Conservation (phyloP, 805 yeast genomes). For the Torulaspora gathmanii region DNA sequence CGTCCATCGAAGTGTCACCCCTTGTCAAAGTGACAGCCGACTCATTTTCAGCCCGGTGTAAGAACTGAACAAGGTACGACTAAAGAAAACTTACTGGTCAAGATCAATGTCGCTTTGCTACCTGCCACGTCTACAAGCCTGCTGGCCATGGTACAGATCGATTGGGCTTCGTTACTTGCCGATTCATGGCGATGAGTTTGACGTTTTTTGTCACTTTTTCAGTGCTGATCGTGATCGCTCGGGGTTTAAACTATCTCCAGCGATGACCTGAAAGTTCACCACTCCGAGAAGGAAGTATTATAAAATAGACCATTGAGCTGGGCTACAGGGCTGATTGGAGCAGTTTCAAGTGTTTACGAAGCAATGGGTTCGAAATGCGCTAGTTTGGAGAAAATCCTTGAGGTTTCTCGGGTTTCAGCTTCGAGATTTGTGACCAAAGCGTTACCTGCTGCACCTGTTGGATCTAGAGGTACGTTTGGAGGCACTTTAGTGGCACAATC, state of each 20-base stretch:
- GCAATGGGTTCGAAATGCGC: constrained; percentile 8
- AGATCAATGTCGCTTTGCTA: too few relatives aligned
- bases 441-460: constrained; percentile 40
- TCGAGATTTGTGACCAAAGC: constrained; percentile 24
- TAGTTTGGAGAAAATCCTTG: constrained; percentile 23
- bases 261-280: too few relatives aligned
- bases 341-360: not conserved
- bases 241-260: not conserved
- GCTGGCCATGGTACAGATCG: not conserved
- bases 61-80: not conserved
- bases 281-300: not conserved
- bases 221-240: not conserved
- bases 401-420: constrained; percentile 17
- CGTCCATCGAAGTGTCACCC: not conserved
- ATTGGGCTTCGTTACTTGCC: not conserved
- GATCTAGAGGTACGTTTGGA: constrained; percentile 66
- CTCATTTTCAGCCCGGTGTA: not conserved
- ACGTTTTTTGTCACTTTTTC: not conserved
- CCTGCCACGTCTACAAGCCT: too few relatives aligned
- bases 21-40: not conserved
- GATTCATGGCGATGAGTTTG: not conserved
- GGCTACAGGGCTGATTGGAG: not conserved
- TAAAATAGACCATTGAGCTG: not conserved
- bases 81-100: not conserved
- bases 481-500: constrained; percentile 67